Evolutionary conservation across 2,329 filamentous ascomycete genomes (phyloP).

Genomic region (Xylariaceae sp.): DNA sequence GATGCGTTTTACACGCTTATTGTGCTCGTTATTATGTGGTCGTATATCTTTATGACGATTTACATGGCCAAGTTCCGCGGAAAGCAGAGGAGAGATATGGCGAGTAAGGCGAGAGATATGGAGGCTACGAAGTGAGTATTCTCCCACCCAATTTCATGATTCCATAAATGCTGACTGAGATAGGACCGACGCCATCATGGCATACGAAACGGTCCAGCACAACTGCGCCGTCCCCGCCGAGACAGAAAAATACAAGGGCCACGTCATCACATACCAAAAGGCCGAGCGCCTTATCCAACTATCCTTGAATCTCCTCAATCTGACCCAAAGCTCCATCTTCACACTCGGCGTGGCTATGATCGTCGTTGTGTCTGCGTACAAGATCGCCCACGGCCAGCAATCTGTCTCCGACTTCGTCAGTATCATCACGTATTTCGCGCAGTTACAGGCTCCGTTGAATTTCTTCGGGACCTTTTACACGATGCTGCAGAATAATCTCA

Average conservation of each 20-base stretch:
- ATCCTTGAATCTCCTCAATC: conserved; percentile 55
- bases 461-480: conserved; percentile 52
- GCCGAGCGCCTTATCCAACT: conserved; percentile 53
- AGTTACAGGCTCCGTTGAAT: conserved; percentile 48
- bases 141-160: background rate
- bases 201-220: conserved; percentile 56
- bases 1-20: conserved; percentile 46
- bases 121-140: conserved; percentile 39
- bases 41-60: conserved; percentile 46
- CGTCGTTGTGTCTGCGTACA: conserved; percentile 57
- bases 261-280: conserved; percentile 51
- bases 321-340: conserved; percentile 59
- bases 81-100: conserved; percentile 41
- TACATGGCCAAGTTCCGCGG: conserved; percentile 45
- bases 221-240: conserved; percentile 58
- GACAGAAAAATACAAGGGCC: conserved; percentile 50
- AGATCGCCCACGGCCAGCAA: conserved; percentile 51
- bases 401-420: conserved; percentile 51
- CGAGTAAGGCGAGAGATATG: conserved; percentile 41
- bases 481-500: conserved; percentile 42
- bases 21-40: conserved; percentile 44
- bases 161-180: conserved; percentile 6
- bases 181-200: conserved; percentile 43
- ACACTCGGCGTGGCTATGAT: conserved; percentile 55
- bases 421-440: conserved; percentile 36